Evolutionary conservation across 176 grass and related monocot genomes (phyloP).

Genomic region (Aechmea fasciata): DNA sequence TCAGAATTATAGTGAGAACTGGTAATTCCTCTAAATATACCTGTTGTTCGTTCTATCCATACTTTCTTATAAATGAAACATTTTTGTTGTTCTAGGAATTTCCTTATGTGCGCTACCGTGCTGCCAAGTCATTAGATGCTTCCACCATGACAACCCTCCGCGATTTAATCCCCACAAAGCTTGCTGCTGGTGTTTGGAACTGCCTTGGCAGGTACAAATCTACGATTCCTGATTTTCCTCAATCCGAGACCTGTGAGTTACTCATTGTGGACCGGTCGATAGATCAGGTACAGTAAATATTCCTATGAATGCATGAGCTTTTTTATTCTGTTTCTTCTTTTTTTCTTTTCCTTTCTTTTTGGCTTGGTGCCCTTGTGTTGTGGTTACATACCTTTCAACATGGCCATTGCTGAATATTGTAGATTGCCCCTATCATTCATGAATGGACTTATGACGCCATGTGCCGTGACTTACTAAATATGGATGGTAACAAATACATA

Average conservation of each 20-base stretch:
- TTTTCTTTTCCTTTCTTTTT: too few species aligned
- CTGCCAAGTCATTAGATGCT: constrained; percentile 70
- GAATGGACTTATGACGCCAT: constrained; percentile 99
- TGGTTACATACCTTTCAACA: constrained; percentile 12
- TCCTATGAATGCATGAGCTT: constrained; percentile 8
- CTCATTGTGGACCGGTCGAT: constrained; percentile 92
- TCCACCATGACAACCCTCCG: constrained; percentile 69
- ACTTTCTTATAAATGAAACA: not conserved
- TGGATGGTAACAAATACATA: constrained; percentile 96
- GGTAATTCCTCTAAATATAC: too few species aligned
- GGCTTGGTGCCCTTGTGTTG: not conserved
- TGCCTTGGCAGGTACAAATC: constrained; percentile 54
- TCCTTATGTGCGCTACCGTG: constrained; percentile 75
- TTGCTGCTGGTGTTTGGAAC: constrained; percentile 87
- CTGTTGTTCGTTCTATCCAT: not conserved
- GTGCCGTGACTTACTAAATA: constrained; percentile 82
- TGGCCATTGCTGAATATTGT: constrained; percentile 15
- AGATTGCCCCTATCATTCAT: constrained; percentile 97
- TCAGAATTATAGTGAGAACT: too few species aligned
- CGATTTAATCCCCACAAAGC: constrained; percentile 80
- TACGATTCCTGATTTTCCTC: constrained; percentile 64
- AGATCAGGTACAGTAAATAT: constrained; percentile 53
- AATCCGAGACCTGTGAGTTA: constrained; percentile 87
- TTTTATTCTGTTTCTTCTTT: not conserved
- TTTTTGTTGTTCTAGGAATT: constrained; percentile 51